A percentile compares a stretch with the other conserved stretches of the same genome.
Evolutionary conservation across 495 filamentous ascomycete genomes (phyloP).

Genomic region (Trichoderma gamsii): DNA sequence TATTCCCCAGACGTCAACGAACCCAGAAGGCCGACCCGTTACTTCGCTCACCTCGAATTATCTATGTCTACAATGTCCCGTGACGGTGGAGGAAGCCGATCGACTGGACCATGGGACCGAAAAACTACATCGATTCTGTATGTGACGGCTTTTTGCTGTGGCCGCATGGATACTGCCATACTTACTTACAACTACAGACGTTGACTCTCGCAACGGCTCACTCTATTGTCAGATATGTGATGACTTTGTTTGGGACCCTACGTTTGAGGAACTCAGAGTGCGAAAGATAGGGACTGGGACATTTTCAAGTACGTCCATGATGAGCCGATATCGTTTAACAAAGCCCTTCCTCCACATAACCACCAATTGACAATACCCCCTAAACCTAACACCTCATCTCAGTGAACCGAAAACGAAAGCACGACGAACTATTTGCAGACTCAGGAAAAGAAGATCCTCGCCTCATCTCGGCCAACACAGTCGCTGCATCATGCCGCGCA

Average conservation of each 20-base stretch:
- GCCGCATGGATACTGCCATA: not conserved
- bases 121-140: slow-evolving; percentile 62
- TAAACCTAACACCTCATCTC: not conserved
- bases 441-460: slow-evolving; percentile 51
- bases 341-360: slow-evolving; percentile 21
- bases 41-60: slow-evolving; percentile 55
- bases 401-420: slow-evolving; percentile 52
- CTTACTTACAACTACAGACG: slow-evolving; percentile 38
- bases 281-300: slow-evolving; percentile 50
- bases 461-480: slow-evolving; percentile 55
- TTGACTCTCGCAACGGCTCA: slow-evolving; percentile 71
- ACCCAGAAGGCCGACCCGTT: slow-evolving; percentile 35
- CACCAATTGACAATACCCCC: not conserved
- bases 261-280: slow-evolving; percentile 64
- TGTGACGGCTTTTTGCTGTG: slow-evolving; percentile 20
- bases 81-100: slow-evolving; percentile 49
- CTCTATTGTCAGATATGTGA: slow-evolving; percentile 79
- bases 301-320: slow-evolving; percentile 28
- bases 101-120: slow-evolving; percentile 50
- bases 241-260: slow-evolving; percentile 84
- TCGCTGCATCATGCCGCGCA: slow-evolving; percentile 58
- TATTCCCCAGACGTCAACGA: slow-evolving; percentile 46
- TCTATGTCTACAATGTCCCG: slow-evolving; percentile 65
- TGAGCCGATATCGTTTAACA: not conserved
- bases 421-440: slow-evolving; percentile 52